A percentile compares a stretch with the other conserved stretches of the same genome.
phyloP scores from a whole-genome alignment of 331 rosid genomes.

The Cydonia oblonga region DNA sequence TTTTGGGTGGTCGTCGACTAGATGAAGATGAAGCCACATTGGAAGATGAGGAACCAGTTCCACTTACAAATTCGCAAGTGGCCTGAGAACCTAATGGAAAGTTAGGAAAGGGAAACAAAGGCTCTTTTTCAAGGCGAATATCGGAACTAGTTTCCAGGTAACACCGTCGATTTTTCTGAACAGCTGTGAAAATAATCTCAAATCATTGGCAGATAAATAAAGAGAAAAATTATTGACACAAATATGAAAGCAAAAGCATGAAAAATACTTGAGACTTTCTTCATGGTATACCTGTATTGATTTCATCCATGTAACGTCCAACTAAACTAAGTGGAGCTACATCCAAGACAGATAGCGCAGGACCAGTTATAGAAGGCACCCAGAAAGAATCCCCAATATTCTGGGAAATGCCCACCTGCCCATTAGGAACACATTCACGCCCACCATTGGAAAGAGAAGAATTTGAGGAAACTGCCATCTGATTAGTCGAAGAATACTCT shows the following conservation, averaged over 20 bases:
- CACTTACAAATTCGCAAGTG: slow-evolving; percentile 28
- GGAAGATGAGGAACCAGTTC: slow-evolving; percentile 23
- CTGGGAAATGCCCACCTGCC: slow-evolving; percentile 32
- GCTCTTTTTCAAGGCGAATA: slow-evolving; percentile 45
- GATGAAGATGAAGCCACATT: slow-evolving; percentile 29
- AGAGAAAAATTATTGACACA: slow-evolving; percentile 16
- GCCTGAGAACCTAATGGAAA: slow-evolving; percentile 32
- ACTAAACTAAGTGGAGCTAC: slow-evolving; percentile 69
- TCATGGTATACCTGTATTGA: slow-evolving; percentile 43
- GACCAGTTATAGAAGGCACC: slow-evolving; percentile 56
- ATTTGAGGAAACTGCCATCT: slow-evolving; percentile 14
- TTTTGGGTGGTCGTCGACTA: slow-evolving; percentile 53
- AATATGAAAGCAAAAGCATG: slow-evolving; percentile 11
- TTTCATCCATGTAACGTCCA: slow-evolving; percentile 52
- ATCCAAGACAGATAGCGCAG: slow-evolving; percentile 52
- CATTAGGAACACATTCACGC: slow-evolving; percentile 19
- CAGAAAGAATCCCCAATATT: slow-evolving; percentile 40
- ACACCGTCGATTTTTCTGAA: slow-evolving; percentile 51
- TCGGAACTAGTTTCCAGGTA: slow-evolving; percentile 42
- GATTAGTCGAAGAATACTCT: slow-evolving; percentile 23
- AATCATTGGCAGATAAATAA: slow-evolving; percentile 22
- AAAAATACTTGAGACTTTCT: slow-evolving; percentile 15
- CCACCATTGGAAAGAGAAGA: slow-evolving; percentile 26
- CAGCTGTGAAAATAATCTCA: slow-evolving; percentile 44
- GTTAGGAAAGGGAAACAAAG: slow-evolving; percentile 57